Evolutionary conservation across 2,329 filamentous ascomycete genomes (phyloP).

Genomic region (Stemphylium lycopersici): DNA sequence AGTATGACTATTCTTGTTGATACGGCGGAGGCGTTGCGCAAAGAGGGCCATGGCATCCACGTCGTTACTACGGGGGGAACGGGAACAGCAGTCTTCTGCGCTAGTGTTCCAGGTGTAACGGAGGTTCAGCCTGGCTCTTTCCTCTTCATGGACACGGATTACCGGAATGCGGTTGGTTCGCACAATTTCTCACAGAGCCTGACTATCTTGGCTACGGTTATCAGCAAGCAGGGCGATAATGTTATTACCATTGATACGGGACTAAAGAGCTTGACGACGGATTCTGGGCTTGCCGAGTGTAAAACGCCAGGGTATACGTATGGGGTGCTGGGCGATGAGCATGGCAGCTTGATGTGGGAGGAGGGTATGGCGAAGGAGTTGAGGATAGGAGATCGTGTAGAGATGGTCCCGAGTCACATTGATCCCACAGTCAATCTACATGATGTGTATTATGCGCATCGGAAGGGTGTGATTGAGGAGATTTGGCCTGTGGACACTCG

Average conservation of each 20-base stretch:
- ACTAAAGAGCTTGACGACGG: slow-evolving; percentile 59
- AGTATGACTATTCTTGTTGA: slow-evolving; percentile 54
- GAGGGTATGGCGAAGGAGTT: slow-evolving; percentile 46
- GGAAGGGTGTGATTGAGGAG: slow-evolving; percentile 57
- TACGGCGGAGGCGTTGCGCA: slow-evolving; percentile 52
- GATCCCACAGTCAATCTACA: slow-evolving; percentile 62
- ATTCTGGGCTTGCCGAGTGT: slow-evolving; percentile 59
- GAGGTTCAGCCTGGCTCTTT: slow-evolving; percentile 63
- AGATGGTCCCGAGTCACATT: slow-evolving; percentile 63
- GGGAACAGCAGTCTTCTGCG: slow-evolving; percentile 61
- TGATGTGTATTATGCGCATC: slow-evolving; percentile 58
- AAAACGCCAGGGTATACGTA: slow-evolving; percentile 52
- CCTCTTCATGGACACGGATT: slow-evolving; percentile 65
- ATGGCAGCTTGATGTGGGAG: slow-evolving; percentile 56
- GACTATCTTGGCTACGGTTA: slow-evolving; percentile 56
- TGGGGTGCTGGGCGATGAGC: slow-evolving; percentile 57
- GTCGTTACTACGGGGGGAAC: slow-evolving; percentile 62
- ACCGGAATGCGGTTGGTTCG: slow-evolving; percentile 58
- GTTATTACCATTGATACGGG: slow-evolving; percentile 58
- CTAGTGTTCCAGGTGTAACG: slow-evolving; percentile 57
- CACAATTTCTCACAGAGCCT: slow-evolving; percentile 56
- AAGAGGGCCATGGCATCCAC: slow-evolving; percentile 53
- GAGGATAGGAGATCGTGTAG: slow-evolving; percentile 55
- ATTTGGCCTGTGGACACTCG: slow-evolving; percentile 60
- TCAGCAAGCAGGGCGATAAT: slow-evolving; percentile 55